Conservation (phyloP, 495 filamentous ascomycete genomes). For the Astrothelium macrocarpum region DNA sequence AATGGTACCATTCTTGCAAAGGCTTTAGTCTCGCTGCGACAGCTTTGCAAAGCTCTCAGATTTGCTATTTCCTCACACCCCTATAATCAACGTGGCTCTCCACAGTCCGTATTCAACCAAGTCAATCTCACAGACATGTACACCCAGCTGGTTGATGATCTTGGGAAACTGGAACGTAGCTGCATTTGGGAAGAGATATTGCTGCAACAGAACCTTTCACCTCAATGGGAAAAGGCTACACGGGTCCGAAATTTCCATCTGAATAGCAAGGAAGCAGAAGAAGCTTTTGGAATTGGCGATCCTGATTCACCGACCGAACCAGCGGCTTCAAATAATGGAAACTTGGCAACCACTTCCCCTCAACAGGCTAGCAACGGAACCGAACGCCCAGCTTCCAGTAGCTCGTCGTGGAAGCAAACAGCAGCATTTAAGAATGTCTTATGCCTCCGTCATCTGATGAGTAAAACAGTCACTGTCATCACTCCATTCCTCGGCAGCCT, state of each 20-base stretch:
- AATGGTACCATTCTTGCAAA: slow-evolving; percentile 66
- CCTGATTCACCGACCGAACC: not conserved
- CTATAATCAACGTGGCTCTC: slow-evolving; percentile 50
- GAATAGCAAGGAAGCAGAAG: slow-evolving; percentile 24
- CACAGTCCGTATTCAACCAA: slow-evolving; percentile 51
- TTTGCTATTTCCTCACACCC: slow-evolving; percentile 24
- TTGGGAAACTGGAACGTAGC: slow-evolving; percentile 66
- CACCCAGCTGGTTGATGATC: slow-evolving; percentile 50
- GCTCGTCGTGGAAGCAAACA: slow-evolving; percentile 16
- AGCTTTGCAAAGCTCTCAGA: slow-evolving; percentile 4
- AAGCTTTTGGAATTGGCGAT: slow-evolving; percentile 18
- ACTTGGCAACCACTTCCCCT: not conserved
- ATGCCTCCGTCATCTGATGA: slow-evolving; percentile 64
- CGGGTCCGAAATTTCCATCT: slow-evolving; percentile 20
- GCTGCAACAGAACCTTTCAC: slow-evolving; percentile 56
- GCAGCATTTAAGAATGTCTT: slow-evolving; percentile 68
- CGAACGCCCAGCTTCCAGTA: not conserved
- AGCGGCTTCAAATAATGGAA: not conserved
- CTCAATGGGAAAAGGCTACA: slow-evolving; percentile 56
- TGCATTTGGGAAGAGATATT: slow-evolving; percentile 77
- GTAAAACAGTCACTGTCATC: slow-evolving; percentile 59
- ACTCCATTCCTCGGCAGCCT: slow-evolving; percentile 70
- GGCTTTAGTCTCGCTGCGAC: slow-evolving; percentile 9
- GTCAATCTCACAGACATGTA: slow-evolving; percentile 79
- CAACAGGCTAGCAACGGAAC: not conserved